Percentiles rank a stretch among this genome's conserved stretches.
Evolutionary conservation across 441 rosid genomes (phyloP).

Genomic region (Adansonia gregorii): DNA sequence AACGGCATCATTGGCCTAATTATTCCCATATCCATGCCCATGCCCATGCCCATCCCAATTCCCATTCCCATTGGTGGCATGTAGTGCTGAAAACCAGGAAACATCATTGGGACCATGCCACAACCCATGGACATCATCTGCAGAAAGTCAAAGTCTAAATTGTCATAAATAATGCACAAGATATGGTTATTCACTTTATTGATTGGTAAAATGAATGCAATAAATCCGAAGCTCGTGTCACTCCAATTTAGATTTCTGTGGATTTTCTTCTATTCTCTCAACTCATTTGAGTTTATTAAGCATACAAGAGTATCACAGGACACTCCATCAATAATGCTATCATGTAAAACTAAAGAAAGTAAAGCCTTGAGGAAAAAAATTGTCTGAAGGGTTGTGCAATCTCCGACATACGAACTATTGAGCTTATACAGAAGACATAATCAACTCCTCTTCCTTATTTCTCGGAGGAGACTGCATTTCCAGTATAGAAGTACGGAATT

Average conservation of each 20-base stretch:
- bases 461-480: neutral
- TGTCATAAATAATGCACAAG: slow-evolving; percentile 35
- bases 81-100: slow-evolving; percentile 78
- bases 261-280: neutral
- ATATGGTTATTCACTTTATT: neutral
- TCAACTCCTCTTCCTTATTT: neutral
- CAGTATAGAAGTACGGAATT: neutral
- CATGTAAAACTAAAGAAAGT: neutral
- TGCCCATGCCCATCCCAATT: slow-evolving; percentile 51
- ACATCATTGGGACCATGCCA: slow-evolving; percentile 88
- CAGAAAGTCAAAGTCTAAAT: slow-evolving; percentile 40
- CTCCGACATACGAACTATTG: neutral
- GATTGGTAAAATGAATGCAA: neutral
- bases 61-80: slow-evolving; percentile 74
- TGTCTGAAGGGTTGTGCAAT: neutral
- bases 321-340: neutral
- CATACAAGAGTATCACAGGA: neutral
- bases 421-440: neutral
- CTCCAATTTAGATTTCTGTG: neutral
- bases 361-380: neutral
- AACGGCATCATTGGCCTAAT: slow-evolving; percentile 72
- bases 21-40: slow-evolving; percentile 71
- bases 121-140: slow-evolving; percentile 99
- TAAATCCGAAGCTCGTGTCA: neutral
- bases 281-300: neutral